Percentiles rank a stretch among this genome's conserved stretches.
These are phyloP conservation scores for Dorcoceras hygrometricum DNA, from an alignment of 257 asterid genomes.

Conservation along the genomic window DNA sequence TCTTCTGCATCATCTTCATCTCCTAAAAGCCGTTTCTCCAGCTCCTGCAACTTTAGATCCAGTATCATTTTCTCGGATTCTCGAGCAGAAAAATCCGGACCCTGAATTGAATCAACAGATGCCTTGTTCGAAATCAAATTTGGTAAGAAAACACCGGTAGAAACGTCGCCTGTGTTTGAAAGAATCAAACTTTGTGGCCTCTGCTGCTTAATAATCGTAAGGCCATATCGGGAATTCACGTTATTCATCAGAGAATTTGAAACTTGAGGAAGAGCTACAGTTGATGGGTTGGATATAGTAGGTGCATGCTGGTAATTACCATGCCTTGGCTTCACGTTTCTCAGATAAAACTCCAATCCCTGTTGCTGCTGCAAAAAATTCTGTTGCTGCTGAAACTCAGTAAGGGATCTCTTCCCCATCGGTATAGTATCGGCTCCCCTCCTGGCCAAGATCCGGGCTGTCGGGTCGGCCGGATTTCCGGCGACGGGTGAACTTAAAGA, in stretches of 20 bases:
- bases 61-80: conserved; percentile 49
- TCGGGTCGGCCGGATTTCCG: conserved; percentile 50
- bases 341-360: conserved; percentile 50
- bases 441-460: conserved; percentile 38
- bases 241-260: conserved; percentile 34
- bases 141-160: conserved; percentile 27
- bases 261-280: conserved; percentile 47
- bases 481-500: conserved; percentile 52
- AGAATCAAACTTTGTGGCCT: conserved; percentile 29
- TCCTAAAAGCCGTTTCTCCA: conserved; percentile 64
- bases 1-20: conserved; percentile 32
- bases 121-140: conserved; percentile 35
- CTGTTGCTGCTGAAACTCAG: conserved; percentile 56
- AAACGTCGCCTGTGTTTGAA: conserved; percentile 21
- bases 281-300: conserved; percentile 51
- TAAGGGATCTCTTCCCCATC: conserved; percentile 62
- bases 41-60: conserved; percentile 56
- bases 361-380: conserved; percentile 31
- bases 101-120: conserved; percentile 13
- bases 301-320: conserved; percentile 48
- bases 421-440: conserved; percentile 44
- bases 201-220: conserved; percentile 49
- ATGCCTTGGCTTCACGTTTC: conserved; percentile 65
- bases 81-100: conserved; percentile 23
- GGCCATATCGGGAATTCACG: conserved; percentile 35